Base-by-base conservation (phyloP, 1,284 basidiomycete species). In the Tetrapyrgos nigripes region DNA sequence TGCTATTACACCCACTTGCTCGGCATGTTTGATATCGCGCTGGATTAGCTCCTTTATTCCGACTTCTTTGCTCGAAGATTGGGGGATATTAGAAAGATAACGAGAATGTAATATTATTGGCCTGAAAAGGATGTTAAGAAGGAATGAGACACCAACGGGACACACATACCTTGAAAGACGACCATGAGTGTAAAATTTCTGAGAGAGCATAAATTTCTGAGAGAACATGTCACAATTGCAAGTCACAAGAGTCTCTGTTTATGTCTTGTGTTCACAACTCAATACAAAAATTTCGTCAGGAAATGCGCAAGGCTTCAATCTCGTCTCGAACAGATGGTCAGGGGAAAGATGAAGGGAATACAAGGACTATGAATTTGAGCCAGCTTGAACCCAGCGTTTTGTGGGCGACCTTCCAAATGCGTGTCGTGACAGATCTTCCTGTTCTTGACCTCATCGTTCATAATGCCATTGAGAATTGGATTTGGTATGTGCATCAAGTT, bases 1-100 rank as follows among this genome's bases (percentile, higher is more conserved):
- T 4, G 70, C 73, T 28, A 93, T 76, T 33, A 91, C 84, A 13
- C 91, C 91, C 60, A 88, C 86, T 27, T 81, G 76, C 50, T 82
- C 78, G 26, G 91, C 91, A 53, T 88, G 82, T 27, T 79, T 75
- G 28, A 89, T 79, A 67, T 92, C 91, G 35, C 83, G 78, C 61
- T 85, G 83, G 3, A 85, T 82, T 8, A 79, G 77, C 53, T 86
- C 79, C 14, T 82, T 66, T 4, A 80, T 62, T 26, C 65, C 72
- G 14, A 57, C n/a, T 37, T 55, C 57, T 48, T 55, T 65, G 49
- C 54, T 60, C 53, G 21, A 21, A 28, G n/a, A 55, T 29, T 45
- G 61, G 50, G 13, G 63, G 31, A 0, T 61, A 17, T 9, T 37
- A 14, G 26, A 28, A 27, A 29, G 27, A 5, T n/a, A 50, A 31